Percentiles rank a stretch among this genome's conserved stretches.
These are phyloP conservation scores for Prunus kanzakura DNA, from an alignment of 306 rosid species.

Conservation along the genomic window DNA sequence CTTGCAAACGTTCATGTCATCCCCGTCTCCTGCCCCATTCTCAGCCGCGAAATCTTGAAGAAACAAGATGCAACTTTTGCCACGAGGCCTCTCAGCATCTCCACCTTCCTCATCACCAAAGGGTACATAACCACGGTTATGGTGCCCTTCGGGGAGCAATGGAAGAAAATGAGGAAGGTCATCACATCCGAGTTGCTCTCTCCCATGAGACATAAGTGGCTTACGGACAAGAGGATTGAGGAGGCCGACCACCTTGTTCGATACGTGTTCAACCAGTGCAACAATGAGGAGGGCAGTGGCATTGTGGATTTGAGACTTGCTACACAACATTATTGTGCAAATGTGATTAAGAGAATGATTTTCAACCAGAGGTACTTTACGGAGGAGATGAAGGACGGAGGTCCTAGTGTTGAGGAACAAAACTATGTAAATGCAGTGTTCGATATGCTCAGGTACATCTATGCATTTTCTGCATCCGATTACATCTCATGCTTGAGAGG, in stretches of 20 bases:
- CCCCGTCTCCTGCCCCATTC: slow-evolving; percentile 18
- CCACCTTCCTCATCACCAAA: neutral
- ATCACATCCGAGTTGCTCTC: neutral
- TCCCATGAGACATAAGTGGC: slow-evolving; percentile 12
- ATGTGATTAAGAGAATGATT: slow-evolving; percentile 18
- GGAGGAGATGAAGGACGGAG: slow-evolving; percentile 35
- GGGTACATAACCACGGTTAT: slow-evolving; percentile 11
- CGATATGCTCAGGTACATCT: slow-evolving; percentile 8
- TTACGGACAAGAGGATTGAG: slow-evolving; percentile 22
- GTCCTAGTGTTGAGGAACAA: slow-evolving; percentile 28
- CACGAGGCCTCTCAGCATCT: slow-evolving; percentile 27
- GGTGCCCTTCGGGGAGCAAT: neutral
- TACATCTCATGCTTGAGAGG: slow-evolving; percentile 30
- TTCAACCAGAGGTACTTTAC: slow-evolving; percentile 34
- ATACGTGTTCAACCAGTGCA: slow-evolving; percentile 21
- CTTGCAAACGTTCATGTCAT: slow-evolving; percentile 35
- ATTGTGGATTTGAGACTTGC: slow-evolving; percentile 25
- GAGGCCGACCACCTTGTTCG: slow-evolving; percentile 38
- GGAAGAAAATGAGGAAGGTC: slow-evolving; percentile 9
- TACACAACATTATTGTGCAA: slow-evolving; percentile 28
- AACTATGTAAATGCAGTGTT: slow-evolving; percentile 21
- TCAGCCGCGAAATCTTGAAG: slow-evolving; percentile 34
- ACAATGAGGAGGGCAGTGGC: neutral
- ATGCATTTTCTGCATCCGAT: slow-evolving; percentile 25
- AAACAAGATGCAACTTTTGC: slow-evolving; percentile 34